Base-by-base conservation (phyloP, 495 filamentous ascomycete species). In the Hyaloscypha bicolor region DNA sequence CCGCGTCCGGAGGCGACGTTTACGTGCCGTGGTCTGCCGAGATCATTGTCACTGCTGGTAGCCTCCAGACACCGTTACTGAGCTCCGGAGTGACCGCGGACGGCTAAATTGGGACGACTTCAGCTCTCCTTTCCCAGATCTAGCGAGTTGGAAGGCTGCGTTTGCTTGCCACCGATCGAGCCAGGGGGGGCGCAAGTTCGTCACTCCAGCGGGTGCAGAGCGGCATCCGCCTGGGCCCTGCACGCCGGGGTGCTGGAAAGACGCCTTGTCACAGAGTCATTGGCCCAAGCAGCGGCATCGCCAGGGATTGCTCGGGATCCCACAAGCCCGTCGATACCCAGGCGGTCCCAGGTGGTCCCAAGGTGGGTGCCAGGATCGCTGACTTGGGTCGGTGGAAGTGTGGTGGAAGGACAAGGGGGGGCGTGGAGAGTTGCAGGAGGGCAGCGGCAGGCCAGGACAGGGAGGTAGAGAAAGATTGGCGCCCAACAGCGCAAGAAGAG, bases 161-260 rank as follows among this genome's bases (percentile, higher is more conserved):
- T 64, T 64, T 63, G 55, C 64, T 66, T 67, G 69, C 69, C 64
- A 66, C 69, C 56, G 21, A n/a, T 19, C 25, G 37, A 55, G 21
- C 37, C 30, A 51, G 21, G 32, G 21, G 32, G 56, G 52, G 8
- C 16, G 25, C 53, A 25, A 48, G 42, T 39, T 62, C 39, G 59
- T 68, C 32, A 57, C 53, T 22, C 66, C 66, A 56, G 29, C 39
- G 60, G 33, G 33, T 39, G 45, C 22, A 58, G 30, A 30, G 37
- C 65, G 37, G 56, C 31, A 60, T 55, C 53, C 35, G 30, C 60
- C 67, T 62, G 60, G 67, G 56, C 62, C 67, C 67, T 69, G 62
- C 45, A 61, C 22, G 16, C n/a, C 67, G 62, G 39, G 39, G 37
- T 39, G 58, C 63, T 64, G 55, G 61, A 30, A 66, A 64, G 30